A percentile compares a stretch with the other conserved stretches of the same genome.
phyloP scores from a whole-genome alignment of 1,284 basidiomycete genomes.

The Quambalaria eucalypti region DNA sequence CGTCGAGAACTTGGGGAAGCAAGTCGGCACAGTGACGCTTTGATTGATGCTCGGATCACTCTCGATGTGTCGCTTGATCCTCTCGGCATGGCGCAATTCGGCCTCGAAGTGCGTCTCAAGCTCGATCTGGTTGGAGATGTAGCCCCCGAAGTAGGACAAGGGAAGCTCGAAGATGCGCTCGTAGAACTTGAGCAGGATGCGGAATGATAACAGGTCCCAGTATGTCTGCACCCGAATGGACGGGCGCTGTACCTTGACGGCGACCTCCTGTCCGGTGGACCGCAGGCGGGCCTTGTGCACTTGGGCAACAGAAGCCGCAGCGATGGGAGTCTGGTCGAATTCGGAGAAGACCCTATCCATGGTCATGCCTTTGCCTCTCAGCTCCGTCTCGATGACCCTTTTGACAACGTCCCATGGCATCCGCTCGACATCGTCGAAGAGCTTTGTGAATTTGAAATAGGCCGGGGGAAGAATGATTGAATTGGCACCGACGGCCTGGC shows the following conservation, averaged over 20 bases:
- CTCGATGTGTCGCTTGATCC: constrained; percentile 23
- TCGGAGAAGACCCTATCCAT: constrained; percentile 23
- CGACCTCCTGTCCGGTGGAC: constrained; percentile 19
- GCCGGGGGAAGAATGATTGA: constrained; percentile 36
- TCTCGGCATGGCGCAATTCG: constrained; percentile 24
- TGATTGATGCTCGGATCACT: constrained; percentile 23
- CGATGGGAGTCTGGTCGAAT: constrained; percentile 27
- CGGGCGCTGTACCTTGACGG: constrained; percentile 39
- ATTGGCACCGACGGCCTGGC: constrained; percentile 34
- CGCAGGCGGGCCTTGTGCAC: constrained; percentile 32
- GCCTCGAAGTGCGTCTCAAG: constrained; percentile 30
- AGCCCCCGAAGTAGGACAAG: constrained; percentile 24
- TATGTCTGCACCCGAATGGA: constrained; percentile 33
- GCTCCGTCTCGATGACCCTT: constrained; percentile 24
- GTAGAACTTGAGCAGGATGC: constrained; percentile 30
- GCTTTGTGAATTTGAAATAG: constrained; percentile 29
- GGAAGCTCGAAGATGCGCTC: constrained; percentile 36
- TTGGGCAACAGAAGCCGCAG: constrained; percentile 34
- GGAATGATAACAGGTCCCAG: constrained; percentile 33
- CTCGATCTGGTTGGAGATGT: constrained; percentile 30
- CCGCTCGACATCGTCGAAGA: constrained; percentile 35
- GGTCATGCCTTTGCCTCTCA: constrained; percentile 11
- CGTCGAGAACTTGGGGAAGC: constrained; percentile 23
- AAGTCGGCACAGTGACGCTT: constrained; percentile 31
- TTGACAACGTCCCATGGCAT: constrained; percentile 21